phyloP scores from a whole-genome alignment of 441 rosid species.

The Populus hybrid region DNA sequence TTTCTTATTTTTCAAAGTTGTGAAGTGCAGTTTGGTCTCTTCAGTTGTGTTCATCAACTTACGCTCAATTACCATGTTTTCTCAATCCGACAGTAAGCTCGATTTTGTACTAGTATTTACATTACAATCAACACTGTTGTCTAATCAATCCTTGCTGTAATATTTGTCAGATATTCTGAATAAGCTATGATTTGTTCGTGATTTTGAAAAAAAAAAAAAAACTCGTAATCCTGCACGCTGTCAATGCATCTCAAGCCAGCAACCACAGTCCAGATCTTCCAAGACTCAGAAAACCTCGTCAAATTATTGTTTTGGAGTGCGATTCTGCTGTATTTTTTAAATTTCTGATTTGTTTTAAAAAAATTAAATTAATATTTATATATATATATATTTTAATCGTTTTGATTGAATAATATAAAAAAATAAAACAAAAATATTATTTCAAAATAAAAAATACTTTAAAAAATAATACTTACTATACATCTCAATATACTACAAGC shows the following conservation, averaged over 20 bases:
- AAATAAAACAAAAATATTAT: too few species aligned
- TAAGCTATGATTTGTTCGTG: too few species aligned
- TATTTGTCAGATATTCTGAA: neutral
- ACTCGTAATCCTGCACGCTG: neutral
- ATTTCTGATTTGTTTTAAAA: too few species aligned
- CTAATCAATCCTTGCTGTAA: neutral
- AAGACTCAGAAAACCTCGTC: neutral
- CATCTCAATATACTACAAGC: too few species aligned
- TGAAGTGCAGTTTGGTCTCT: neutral
- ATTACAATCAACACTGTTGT: neutral
- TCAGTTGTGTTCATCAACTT: neutral
- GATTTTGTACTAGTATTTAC: neutral
- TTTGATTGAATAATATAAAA: too few species aligned
- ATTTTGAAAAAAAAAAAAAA: too few species aligned
- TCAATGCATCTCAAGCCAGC: neutral
- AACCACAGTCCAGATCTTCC: neutral
- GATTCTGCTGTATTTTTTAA: too few species aligned
- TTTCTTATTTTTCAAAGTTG: neutral
- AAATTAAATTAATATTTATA: too few species aligned
- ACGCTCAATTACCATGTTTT: neutral
- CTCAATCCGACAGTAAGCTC: neutral
- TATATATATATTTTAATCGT: too few species aligned
- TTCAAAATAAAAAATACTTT: too few species aligned
- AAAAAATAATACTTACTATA: too few species aligned
- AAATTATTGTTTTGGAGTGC: too few species aligned